phyloP scores from a whole-genome alignment of 1,284 basidiomycete species.

The Melanopsichium pennsylvanicum region DNA sequence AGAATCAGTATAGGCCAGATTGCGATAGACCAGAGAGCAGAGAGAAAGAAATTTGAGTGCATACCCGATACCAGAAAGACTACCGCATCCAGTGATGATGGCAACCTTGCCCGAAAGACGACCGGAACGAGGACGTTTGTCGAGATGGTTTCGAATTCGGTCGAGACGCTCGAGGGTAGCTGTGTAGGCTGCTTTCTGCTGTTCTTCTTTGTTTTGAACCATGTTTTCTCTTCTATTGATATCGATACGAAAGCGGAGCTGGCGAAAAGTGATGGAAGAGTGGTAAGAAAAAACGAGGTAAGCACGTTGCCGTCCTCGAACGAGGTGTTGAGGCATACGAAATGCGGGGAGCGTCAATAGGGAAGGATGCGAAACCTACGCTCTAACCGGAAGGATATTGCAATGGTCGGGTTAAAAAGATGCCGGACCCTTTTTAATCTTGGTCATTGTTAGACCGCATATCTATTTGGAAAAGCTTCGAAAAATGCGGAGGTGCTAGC shows the following conservation, averaged over 20 bases:
- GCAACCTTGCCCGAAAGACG: conserved; percentile 83
- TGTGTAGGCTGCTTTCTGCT: conserved; percentile 44
- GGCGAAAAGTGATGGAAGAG: not conserved
- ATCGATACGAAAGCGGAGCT: too few species aligned
- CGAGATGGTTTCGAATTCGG: conserved; percentile 77
- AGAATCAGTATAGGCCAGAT: conserved; percentile 4
- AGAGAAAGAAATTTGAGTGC: not conserved
- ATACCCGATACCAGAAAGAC: conserved; percentile 59
- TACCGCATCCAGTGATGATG: conserved; percentile 77
- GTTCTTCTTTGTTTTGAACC: conserved; percentile 26
- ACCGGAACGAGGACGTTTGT: conserved; percentile 70
- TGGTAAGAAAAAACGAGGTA: not conserved
- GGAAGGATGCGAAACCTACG: too few species aligned
- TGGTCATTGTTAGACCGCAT: too few species aligned
- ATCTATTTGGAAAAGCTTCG: not conserved
- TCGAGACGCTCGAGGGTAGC: conserved; percentile 69
- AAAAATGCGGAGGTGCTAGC: not conserved
- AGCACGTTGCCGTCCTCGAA: not conserved
- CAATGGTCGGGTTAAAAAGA: not conserved
- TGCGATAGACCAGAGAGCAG: not conserved
- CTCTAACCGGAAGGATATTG: conserved; percentile 3
- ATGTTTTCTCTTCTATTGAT: conserved; percentile 9
- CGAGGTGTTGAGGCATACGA: too few species aligned
- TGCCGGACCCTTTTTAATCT: not conserved
- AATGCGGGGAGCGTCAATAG: conserved; percentile 2